Base-by-base conservation (phyloP, 2,329 filamentous ascomycete species). In the Capronia americana region DNA sequence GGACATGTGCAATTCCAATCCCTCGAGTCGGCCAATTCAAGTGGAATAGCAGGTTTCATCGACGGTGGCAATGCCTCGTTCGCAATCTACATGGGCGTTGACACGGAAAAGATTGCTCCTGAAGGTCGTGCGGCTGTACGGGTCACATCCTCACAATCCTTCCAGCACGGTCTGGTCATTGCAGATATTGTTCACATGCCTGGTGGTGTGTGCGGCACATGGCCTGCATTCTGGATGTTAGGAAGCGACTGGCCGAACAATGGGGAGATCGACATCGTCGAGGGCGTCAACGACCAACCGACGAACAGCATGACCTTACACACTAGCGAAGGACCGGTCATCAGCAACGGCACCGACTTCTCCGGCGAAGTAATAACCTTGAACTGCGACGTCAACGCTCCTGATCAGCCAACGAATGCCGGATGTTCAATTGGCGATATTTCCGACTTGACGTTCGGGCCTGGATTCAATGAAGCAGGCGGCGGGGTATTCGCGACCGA, bases 401-500 rank as follows among this genome's bases (percentile, higher is more conserved):
- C 75, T 5, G 76, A 73, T 28, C 80, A 83, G 58, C 46, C 73
- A 28, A 76, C 74, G 66, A 74, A 74, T 50, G 73, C 79, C 17
- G 78, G 77, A 12, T 83, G 82, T 68, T 77, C 78, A 0, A 79
- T 82, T 28, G 79, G 55, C 24, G 70, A 72, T 60, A 61, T 44
- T 11, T 70, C 67, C 10, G 67, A 68, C 28, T 48, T 73, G 41
- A 78, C 38, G 55, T 88, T 83, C 64, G 88, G 87, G 32, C 76
- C 76, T 6, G 81, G 77, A 0, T 85, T 90, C 77, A 90, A 86
- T 69, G 68, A 73, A 3, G 72, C 77, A 17, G 79, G 79, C 1
- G 84, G 84, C 55, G 91, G 90, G 38, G 83, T 93, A 56, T 92
- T 90, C 73, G 90, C 88, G 48, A 86, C 89, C 64, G 88, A 93